These are phyloP conservation scores for Rhodotorula babjevae DNA, from an alignment of 768 basidiomycete species.

Conservation along the genomic window DNA sequence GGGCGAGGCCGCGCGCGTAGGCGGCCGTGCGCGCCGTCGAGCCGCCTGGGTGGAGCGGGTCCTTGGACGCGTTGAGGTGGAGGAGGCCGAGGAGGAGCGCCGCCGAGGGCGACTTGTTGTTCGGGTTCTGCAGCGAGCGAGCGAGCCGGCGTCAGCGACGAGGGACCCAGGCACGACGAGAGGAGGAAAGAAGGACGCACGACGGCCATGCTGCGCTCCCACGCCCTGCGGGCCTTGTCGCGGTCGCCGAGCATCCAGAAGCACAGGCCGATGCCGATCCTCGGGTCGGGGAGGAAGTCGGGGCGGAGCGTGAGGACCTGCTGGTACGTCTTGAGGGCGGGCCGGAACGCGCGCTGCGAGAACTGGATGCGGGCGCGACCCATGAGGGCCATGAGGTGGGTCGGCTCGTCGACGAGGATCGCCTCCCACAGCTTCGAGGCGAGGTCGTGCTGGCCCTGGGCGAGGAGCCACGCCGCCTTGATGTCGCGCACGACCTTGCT, in stretches of 20 bases:
- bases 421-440: constrained; percentile 76
- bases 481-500: constrained; percentile 43
- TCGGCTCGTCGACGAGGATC: constrained; percentile 70
- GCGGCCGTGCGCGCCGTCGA: constrained; percentile 60
- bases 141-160: not conserved
- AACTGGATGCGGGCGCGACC: constrained; percentile 74
- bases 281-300: constrained; percentile 78
- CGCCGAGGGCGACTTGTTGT: constrained; percentile 57
- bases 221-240: constrained; percentile 74
- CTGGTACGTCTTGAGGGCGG: constrained; percentile 80
- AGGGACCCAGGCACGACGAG: not conserved
- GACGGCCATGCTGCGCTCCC: constrained; percentile 81
- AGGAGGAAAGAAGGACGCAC: constrained; percentile 52
- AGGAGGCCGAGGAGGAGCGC: constrained; percentile 79
- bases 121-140: constrained; percentile 14
- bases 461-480: constrained; percentile 70
- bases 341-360: constrained; percentile 66
- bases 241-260: constrained; percentile 84
- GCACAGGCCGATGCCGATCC: constrained; percentile 92
- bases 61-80: constrained; percentile 77
- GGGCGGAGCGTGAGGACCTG: constrained; percentile 73
- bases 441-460: constrained; percentile 72
- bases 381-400: constrained; percentile 77
- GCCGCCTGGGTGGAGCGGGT: constrained; percentile 55
- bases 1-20: constrained; percentile 63